Evolutionary conservation across 2,329 filamentous ascomycete genomes (phyloP), one percentile per base, ranked within the genome.

Genomic region (Aaosphaeria arxii): DNA sequence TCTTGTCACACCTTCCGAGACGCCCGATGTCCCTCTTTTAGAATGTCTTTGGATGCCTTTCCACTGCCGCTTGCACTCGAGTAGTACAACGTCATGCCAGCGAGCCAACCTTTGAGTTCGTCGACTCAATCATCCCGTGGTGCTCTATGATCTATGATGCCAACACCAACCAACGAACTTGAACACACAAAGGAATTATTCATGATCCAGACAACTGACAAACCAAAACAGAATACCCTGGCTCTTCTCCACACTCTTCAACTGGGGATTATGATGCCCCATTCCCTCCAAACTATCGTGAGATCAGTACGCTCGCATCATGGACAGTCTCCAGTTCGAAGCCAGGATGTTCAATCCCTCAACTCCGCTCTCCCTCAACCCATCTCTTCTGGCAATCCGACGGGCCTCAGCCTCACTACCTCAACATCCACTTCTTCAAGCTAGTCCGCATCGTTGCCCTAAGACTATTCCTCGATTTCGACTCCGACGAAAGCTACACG

Each of bases 401-500:
- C 63, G 89, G 89, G 1, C 88, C 89, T 1, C 89, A 94, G 65
- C 89, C 89, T 4, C 89, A 94, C 63, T 82, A 85, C 53, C 78
- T 94, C 42, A 92, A 88, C 50, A 87, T 94, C 38, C 89, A 94
- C 71, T 94, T 94, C 70, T 85, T 90, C 71, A 90, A 91, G 59
- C 81, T 88, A 6, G 89, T 91, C 40, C 85, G 85, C 50, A 90
- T 94, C 52, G 84, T 86, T 5, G 83, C 85, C 30, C 84, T 94
- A 44, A 81, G 88, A n/a, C 83, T 94, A 59, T 91, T 87, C 58
- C 85, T 99, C 40, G 91, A 99, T 73, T 96, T 95, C 70, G 85
- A 87, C 53, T 83, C 89, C 46, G 94, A 99, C 70, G 94, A 99
- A 72, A 94, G 88, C 40, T 99, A 99, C 70, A 99, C 94, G 3